Base-by-base conservation (phyloP, 352 stramenopile species). In the Phytophthora pistaciae region DNA sequence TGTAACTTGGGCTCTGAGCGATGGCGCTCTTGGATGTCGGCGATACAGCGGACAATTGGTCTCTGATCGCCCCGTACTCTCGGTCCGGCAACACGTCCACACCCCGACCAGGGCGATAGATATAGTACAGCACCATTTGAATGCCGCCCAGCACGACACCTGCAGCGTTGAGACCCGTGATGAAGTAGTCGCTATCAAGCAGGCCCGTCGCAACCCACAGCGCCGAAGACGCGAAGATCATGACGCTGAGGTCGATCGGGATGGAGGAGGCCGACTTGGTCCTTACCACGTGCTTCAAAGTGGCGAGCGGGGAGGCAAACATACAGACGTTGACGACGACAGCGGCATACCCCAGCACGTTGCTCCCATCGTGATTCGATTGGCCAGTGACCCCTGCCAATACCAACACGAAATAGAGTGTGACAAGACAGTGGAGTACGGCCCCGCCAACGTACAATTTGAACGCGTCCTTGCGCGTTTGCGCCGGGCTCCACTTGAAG, bases 221-320 rank as follows among this genome's bases (percentile, higher is more conserved):
- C 1, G 57, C 60, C 38, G 83, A 87, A 25, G 83, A 86, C 33
- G 72, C 16, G n/a, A 79, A 66, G n/a, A 80, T 82, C 44, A 81
- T 84, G 14, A 80, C 20, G n/a, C 79, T 77, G 55, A 91, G 78
- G 33, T 77, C 66, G 44, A 91, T 80, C 4, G 77, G 77, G 36
- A 91, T 87, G 11, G 78, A 85, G 21, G 57, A 40, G 16, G 76
- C 69, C 6, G 72, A 81, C 60, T 86, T 85, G 53, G 68, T 80
- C 18, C 56, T 27, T 9, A 90, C 20, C 9, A 91, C 85, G 7
- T 72, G 61, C 48, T 64, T 67, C 14, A 91, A 54, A 0, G 67
- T 83, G 52, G 53, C 74, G 16, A 93, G 74, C 1, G 84, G 82
- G 0, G 84, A 89, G 31, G 70, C 67, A 49, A 87, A 92, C 40